Evolutionary conservation across 176 grass and related monocot species (phyloP).

Genomic region (Poa pratensis): DNA sequence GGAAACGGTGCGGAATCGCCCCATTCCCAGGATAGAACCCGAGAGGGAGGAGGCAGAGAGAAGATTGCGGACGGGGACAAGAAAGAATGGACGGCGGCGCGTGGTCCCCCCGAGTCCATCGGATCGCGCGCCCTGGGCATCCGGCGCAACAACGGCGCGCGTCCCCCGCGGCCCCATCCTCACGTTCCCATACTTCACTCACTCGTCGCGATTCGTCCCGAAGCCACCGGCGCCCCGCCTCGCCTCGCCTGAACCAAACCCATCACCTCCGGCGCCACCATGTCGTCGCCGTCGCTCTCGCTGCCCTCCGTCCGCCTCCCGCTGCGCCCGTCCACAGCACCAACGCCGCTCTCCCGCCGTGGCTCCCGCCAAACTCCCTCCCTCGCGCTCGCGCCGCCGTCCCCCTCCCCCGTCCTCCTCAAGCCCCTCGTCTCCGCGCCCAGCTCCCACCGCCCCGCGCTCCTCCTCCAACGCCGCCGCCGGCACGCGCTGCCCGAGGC

Average conservation of each 20-base stretch:
- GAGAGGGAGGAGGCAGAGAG: conserved; percentile 1
- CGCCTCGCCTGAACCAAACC: not conserved
- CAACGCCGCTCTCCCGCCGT: not conserved
- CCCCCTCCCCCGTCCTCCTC: conserved; percentile 6
- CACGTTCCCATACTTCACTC: conserved; percentile 24
- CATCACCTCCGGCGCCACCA: conserved; percentile 18
- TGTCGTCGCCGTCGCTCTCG: conserved; percentile 34
- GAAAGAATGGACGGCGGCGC: conserved; percentile 14
- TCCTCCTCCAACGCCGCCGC: conserved; percentile 37
- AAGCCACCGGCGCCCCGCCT: not conserved
- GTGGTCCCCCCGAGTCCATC: conserved; percentile 48
- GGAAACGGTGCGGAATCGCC: too few relatives aligned
- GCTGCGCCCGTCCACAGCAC: conserved; percentile 25
- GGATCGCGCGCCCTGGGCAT: conserved; percentile 43
- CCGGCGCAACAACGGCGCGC: conserved; percentile 19
- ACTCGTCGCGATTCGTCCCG: not conserved
- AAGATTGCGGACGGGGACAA: conserved; percentile 34
- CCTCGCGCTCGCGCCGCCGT: conserved; percentile 15
- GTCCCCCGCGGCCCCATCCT: not conserved
- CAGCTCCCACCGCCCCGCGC: conserved; percentile 37
- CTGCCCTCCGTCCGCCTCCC: conserved; percentile 42
- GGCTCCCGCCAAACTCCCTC: not conserved
- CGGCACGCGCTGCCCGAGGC: conserved; percentile 31
- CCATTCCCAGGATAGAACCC: too few relatives aligned
- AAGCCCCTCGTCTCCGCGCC: conserved; percentile 37